phyloP scores from a whole-genome alignment of 345 rosid genomes.

The Lenwebbia sp. region DNA sequence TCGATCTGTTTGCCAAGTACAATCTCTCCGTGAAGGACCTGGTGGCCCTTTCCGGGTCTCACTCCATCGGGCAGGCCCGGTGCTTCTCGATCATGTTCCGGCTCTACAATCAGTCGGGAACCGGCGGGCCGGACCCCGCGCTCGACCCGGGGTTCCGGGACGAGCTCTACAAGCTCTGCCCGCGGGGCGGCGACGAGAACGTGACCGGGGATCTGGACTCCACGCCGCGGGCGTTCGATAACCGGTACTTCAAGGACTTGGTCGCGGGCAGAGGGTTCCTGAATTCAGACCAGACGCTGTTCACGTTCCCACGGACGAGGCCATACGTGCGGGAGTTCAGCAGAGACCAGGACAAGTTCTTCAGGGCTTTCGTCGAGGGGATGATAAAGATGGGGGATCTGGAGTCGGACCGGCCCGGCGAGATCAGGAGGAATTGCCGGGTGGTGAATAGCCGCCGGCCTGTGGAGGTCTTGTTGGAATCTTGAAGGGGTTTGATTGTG shows the following conservation, averaged over 20 bases:
- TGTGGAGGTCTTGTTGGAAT: slow-evolving; percentile 11
- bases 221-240: slow-evolving; percentile 57
- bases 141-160: slow-evolving; percentile 41
- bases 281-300: slow-evolving; percentile 82
- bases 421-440: slow-evolving; percentile 62
- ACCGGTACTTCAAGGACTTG: slow-evolving; percentile 77
- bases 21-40: slow-evolving; percentile 65
- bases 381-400: slow-evolving; percentile 89
- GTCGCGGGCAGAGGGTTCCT: slow-evolving; percentile 76
- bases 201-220: slow-evolving; percentile 65
- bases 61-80: slow-evolving; percentile 77
- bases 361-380: slow-evolving; percentile 53
- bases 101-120: slow-evolving; percentile 88
- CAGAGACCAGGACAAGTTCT: slow-evolving; percentile 38
- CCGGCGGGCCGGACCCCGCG: slow-evolving; percentile 56
- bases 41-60: slow-evolving; percentile 96
- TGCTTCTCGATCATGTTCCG: slow-evolving; percentile 82
- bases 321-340: slow-evolving; percentile 43
- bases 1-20: slow-evolving; percentile 46
- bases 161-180: slow-evolving; percentile 62
- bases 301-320: slow-evolving; percentile 41
- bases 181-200: slow-evolving; percentile 54
- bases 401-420: slow-evolving; percentile 61
- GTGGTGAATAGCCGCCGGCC: slow-evolving; percentile 36
- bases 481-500: slow-evolving; percentile 1